Evolutionary conservation across 805 yeast genomes (phyloP).

Genomic region (Saccharomycopsis fibuligera): DNA sequence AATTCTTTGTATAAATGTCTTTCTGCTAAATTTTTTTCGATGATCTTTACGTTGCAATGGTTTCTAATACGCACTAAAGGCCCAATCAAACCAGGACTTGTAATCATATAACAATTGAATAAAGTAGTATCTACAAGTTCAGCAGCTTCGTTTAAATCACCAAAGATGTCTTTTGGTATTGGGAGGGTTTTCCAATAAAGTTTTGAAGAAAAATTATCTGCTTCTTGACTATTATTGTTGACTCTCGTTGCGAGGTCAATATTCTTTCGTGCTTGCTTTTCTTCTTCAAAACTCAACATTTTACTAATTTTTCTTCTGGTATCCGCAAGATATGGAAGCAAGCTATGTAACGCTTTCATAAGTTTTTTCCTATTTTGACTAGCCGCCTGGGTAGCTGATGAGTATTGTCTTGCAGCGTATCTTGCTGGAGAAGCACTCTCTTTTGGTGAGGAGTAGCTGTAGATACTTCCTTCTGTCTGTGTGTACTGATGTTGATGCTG

Average conservation of each 20-base stretch:
- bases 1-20: conserved; percentile 13
- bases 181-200: conserved; percentile 26
- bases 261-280: conserved; percentile 12
- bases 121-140: conserved; percentile 69
- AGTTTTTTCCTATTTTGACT: conserved; percentile 7
- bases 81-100: conserved; percentile 67
- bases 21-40: conserved; percentile 44
- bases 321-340: conserved; percentile 43
- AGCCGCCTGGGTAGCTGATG: background rate
- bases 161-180: conserved; percentile 24
- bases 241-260: conserved; percentile 18
- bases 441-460: background rate
- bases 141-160: conserved; percentile 31
- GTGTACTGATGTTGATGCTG: too few species aligned
- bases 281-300: conserved; percentile 22
- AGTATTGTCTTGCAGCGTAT: background rate
- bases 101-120: conserved; percentile 65
- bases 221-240: conserved; percentile 21
- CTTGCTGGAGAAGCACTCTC: background rate
- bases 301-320: conserved; percentile 39
- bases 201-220: conserved; percentile 20
- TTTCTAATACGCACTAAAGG: conserved; percentile 76
- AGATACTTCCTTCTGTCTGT: background rate
- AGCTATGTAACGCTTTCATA: conserved; percentile 26
- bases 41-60: conserved; percentile 60